Percentiles rank a stretch among this genome's conserved stretches.
These are phyloP conservation scores for Balansia obtecta DNA, from an alignment of 2,329 filamentous ascomycete species.

Conservation along the genomic window DNA sequence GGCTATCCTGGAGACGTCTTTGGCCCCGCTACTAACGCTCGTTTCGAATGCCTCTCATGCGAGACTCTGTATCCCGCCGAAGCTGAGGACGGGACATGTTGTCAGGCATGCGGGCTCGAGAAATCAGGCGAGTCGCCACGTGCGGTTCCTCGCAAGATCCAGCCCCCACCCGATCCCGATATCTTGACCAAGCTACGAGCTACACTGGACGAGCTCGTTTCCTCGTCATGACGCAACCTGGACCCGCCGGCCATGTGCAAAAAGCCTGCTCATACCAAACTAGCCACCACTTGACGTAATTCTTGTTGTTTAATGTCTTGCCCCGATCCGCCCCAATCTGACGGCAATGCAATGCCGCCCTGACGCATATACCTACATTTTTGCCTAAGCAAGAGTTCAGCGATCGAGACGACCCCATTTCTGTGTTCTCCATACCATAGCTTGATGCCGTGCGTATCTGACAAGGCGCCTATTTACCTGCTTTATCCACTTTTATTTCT, in stretches of 20 bases:
- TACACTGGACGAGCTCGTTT: slow-evolving; percentile 34
- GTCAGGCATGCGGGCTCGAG: slow-evolving; percentile 46
- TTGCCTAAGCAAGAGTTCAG: neutral
- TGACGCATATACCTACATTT: neutral
- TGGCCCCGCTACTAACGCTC: slow-evolving; percentile 35
- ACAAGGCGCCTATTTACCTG: neutral
- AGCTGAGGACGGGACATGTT: slow-evolving; percentile 39
- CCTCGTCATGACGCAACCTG: neutral
- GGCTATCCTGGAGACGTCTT: slow-evolving; percentile 58
- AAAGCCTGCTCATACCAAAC: too few relatives aligned
- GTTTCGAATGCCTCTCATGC: slow-evolving; percentile 52
- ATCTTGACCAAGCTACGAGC: slow-evolving; percentile 44
- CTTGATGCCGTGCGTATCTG: too few relatives aligned
- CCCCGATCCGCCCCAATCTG: neutral
- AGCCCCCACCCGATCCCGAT: slow-evolving; percentile 49
- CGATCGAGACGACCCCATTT: neutral
- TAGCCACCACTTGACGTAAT: neutral
- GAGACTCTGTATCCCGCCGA: slow-evolving; percentile 40
- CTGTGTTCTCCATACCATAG: too few relatives aligned
- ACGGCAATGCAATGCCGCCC: neutral
- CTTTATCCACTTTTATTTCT: neutral
- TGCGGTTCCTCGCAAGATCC: slow-evolving; percentile 44
- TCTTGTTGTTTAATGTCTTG: neutral
- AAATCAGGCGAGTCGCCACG: slow-evolving; percentile 49
- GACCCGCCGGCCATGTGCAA: neutral